Evolutionary conservation across 2,329 filamentous ascomycete species (phyloP).

Genomic region (Diaporthe sp.): DNA sequence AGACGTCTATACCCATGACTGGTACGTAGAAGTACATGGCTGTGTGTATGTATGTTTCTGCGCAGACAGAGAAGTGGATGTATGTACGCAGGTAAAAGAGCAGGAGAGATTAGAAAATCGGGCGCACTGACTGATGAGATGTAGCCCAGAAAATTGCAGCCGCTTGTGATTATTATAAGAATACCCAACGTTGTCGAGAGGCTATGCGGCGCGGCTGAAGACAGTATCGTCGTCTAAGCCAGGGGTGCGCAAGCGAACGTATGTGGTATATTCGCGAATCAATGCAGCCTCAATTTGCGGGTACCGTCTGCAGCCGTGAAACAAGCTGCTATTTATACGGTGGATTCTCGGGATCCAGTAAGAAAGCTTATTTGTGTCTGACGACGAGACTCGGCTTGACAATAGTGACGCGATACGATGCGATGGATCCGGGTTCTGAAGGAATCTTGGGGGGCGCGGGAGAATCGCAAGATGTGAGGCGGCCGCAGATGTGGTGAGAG

Average conservation of each 20-base stretch:
- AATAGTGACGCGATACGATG: constrained; percentile 26
- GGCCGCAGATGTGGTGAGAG: constrained; percentile 26
- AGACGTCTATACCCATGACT: constrained; percentile 34
- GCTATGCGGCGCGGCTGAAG: constrained; percentile 14
- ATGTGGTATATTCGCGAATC: constrained; percentile 15
- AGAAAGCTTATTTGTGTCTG: constrained; percentile 19
- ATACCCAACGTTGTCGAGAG: constrained; percentile 20
- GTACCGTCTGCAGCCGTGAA: constrained; percentile 13
- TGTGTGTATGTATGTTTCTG: not conserved
- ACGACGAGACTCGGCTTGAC: not conserved
- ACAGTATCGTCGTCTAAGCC: constrained; percentile 16
- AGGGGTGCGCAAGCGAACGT: constrained; percentile 26
- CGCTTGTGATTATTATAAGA: constrained; percentile 25
- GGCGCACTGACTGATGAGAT: constrained; percentile 38
- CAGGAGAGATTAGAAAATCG: not conserved
- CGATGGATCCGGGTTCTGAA: constrained; percentile 8
- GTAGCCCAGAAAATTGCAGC: constrained; percentile 29
- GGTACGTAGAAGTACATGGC: constrained; percentile 42
- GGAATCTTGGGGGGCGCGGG: constrained; percentile 9
- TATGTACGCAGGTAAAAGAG: not conserved
- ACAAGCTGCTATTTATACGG: constrained; percentile 31
- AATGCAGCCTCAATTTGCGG: constrained; percentile 11
- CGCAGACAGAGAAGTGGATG: not conserved
- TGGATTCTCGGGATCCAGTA: not conserved
- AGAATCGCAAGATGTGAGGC: constrained; percentile 17